Conservation (phyloP, 1,139 yeast species). For the Entelexis paramagnoliae region DNA sequence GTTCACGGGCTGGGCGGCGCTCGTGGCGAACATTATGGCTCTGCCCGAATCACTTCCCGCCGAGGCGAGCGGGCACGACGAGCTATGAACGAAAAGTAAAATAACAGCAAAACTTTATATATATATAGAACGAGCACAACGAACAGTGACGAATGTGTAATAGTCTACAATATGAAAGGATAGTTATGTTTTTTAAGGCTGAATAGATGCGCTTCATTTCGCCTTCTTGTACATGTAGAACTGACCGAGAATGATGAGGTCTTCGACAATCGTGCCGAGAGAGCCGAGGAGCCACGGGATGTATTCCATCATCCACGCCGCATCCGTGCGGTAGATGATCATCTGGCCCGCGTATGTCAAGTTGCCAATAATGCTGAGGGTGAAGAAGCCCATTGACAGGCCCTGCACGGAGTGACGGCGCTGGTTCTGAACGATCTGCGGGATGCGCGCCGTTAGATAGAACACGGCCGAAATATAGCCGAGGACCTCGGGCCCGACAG, state of each 20-base stretch:
- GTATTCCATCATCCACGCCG: slow-evolving; percentile 50
- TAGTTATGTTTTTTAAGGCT: neutral
- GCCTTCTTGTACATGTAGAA: slow-evolving; percentile 35
- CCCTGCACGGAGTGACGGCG: slow-evolving; percentile 62
- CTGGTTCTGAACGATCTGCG: slow-evolving; percentile 67
- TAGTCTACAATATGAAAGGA: neutral
- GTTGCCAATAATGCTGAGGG: slow-evolving; percentile 67
- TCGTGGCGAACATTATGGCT: slow-evolving; percentile 69
- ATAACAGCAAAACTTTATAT: too few relatives aligned
- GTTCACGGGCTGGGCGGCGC: slow-evolving; percentile 89
- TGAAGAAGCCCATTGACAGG: slow-evolving; percentile 59
- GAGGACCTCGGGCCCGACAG: slow-evolving; percentile 54
- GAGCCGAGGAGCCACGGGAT: slow-evolving; percentile 68
- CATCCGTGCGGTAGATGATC: slow-evolving; percentile 52
- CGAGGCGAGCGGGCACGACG: slow-evolving; percentile 7
- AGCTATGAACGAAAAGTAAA: slow-evolving; percentile 3
- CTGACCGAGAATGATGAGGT: slow-evolving; percentile 51
- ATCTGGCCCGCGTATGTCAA: slow-evolving; percentile 70
- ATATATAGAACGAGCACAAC: too few relatives aligned
- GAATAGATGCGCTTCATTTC: neutral
- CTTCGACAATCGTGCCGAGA: slow-evolving; percentile 63
- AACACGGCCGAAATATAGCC: slow-evolving; percentile 64
- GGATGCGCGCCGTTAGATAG: slow-evolving; percentile 68
- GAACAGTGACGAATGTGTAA: neutral
- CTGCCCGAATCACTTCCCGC: slow-evolving; percentile 44